Percentiles rank a stretch among this genome's conserved stretches.
These are phyloP conservation scores for Exophiala oligosperma DNA, from an alignment of 2,329 filamentous ascomycete species.

Conservation along the genomic window DNA sequence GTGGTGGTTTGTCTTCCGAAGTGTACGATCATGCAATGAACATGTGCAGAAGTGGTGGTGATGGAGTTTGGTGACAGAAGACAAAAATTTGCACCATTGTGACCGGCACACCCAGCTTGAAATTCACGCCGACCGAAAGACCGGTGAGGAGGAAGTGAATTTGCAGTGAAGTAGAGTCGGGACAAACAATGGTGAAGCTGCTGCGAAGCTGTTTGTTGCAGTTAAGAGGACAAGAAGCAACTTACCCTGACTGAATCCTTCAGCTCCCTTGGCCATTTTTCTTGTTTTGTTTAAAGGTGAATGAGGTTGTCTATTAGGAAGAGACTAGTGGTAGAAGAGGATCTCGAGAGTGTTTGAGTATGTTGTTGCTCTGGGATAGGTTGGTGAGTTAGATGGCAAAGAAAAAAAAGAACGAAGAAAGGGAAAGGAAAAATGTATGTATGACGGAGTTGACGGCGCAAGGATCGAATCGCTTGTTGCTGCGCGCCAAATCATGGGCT, in stretches of 20 bases:
- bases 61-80: not conserved
- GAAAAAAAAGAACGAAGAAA: constrained; percentile 19
- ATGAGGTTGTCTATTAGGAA: not conserved
- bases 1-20: not conserved
- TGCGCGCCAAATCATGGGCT: not conserved
- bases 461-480: constrained; percentile 6
- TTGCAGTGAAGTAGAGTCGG: not conserved
- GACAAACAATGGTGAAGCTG: constrained; percentile 17
- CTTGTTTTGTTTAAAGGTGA: constrained; percentile 1
- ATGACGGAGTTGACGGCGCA: constrained; percentile 17
- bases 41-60: not conserved
- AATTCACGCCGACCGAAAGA: not conserved
- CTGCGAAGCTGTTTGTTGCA: constrained; percentile 21
- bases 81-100: no score
- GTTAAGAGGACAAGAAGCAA: not conserved
- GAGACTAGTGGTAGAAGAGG: constrained; percentile 10
- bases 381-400: constrained; percentile 14
- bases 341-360: constrained; percentile 1
- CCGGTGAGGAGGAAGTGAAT: not conserved
- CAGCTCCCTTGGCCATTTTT: constrained; percentile 30
- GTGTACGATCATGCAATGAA: no score
- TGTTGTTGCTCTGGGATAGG: constrained; percentile 16
- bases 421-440: constrained; percentile 19
- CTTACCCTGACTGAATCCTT: constrained; percentile 28
- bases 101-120: not conserved